These are phyloP conservation scores for Zalaria sp. DNA, from an alignment of 2,329 filamentous ascomycete species.

Conservation along the genomic window DNA sequence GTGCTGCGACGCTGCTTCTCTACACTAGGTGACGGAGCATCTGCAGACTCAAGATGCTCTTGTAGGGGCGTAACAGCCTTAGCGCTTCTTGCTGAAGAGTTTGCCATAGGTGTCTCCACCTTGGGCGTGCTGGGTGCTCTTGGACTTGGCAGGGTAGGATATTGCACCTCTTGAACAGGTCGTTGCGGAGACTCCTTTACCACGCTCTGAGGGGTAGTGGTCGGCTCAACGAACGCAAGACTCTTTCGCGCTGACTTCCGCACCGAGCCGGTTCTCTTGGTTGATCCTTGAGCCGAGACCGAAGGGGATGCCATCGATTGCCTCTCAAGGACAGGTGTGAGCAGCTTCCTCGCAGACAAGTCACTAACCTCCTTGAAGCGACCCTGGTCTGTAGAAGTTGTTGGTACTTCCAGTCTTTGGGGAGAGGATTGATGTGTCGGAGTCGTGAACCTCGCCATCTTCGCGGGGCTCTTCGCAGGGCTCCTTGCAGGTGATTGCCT, in stretches of 20 bases:
- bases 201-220: no score
- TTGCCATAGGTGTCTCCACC: neutral
- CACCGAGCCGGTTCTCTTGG: conserved; percentile 2
- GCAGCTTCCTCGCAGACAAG: conserved; percentile 16
- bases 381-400: conserved; percentile 42
- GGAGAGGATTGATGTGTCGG: conserved; percentile 33
- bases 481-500: conserved; percentile 17
- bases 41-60: conserved; percentile 7
- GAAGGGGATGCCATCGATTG: conserved; percentile 6
- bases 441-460: conserved; percentile 10
- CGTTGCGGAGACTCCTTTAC: no score
- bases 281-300: neutral
- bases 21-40: conserved; percentile 11
- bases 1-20: conserved; percentile 12
- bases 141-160: neutral
- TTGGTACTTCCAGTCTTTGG: conserved; percentile 26
- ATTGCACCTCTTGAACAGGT: no score
- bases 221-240: neutral
- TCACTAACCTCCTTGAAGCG: conserved; percentile 42
- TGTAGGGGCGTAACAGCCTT: conserved; percentile 1
- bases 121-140: conserved; percentile 2
- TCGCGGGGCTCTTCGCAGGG: conserved; percentile 7
- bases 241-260: conserved; percentile 1
- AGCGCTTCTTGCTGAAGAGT: conserved; percentile 1
- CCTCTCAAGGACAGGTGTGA: conserved; percentile 20